Conservation (phyloP, 177 flowering plant genomes). For the Vitis hybrid region DNA sequence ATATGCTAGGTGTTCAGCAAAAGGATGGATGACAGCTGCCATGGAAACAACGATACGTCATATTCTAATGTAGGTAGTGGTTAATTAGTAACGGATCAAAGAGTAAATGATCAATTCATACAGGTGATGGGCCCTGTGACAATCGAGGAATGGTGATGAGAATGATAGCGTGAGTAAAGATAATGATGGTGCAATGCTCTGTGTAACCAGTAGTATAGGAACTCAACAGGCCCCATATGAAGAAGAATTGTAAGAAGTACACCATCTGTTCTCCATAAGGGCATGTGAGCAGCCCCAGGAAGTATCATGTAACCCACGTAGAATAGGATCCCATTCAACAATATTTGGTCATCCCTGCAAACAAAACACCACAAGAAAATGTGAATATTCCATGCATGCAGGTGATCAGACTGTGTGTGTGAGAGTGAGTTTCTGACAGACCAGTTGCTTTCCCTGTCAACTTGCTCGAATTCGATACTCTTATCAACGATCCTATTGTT, state of each 20-base stretch:
- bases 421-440: too few species aligned
- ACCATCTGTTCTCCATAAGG: slow-evolving; percentile 69
- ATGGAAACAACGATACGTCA: background rate
- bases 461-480: slow-evolving; percentile 36
- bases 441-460: slow-evolving; percentile 31
- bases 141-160: slow-evolving; percentile 87
- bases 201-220: slow-evolving; percentile 85
- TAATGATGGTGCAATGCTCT: slow-evolving; percentile 85
- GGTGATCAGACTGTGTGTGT: too few species aligned
- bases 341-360: too few species aligned
- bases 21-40: slow-evolving; percentile 65
- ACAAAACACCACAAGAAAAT: too few species aligned
- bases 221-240: slow-evolving; percentile 77
- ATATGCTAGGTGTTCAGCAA: slow-evolving; percentile 55
- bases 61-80: background rate
- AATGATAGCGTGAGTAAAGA: slow-evolving; percentile 83
- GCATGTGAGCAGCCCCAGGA: slow-evolving; percentile 22
- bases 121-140: slow-evolving; percentile 82
- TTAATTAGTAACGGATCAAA: slow-evolving; percentile 2
- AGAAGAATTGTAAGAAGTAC: slow-evolving; percentile 35
- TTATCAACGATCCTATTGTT: slow-evolving; percentile 27
- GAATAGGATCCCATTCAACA: too few species aligned
- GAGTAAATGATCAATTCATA: slow-evolving; percentile 14
- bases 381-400: too few species aligned
- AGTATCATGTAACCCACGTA: background rate